These are phyloP conservation scores for Plasmodiophora brassicae DNA, from an alignment of 208 protist species.

Conservation along the genomic window DNA sequence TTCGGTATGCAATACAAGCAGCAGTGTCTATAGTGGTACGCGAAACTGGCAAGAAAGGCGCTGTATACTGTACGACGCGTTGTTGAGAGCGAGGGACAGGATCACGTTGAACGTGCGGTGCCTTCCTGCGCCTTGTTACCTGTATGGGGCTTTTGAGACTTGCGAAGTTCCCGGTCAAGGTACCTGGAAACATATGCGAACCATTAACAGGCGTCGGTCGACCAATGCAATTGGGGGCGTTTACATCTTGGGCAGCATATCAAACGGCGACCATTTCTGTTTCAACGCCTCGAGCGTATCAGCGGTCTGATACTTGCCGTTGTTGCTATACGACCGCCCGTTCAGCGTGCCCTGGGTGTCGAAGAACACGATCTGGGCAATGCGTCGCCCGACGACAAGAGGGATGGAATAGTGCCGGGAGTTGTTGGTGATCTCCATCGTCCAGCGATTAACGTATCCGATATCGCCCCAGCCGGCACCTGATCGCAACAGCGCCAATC, in stretches of 20 bases:
- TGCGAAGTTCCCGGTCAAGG: neutral
- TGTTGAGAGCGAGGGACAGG: no score
- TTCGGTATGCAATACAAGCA: no score
- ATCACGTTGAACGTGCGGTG: no score
- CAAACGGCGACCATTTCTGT: neutral
- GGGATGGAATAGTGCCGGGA: conserved; percentile 48
- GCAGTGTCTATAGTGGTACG: no score
- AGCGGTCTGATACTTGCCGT: conserved; percentile 1
- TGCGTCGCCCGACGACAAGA: conserved; percentile 44
- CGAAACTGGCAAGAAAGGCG: no score
- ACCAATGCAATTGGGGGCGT: neutral
- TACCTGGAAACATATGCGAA: conserved; percentile 6
- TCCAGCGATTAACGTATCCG: conserved; percentile 51
- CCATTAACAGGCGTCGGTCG: neutral
- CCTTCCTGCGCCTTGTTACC: no score
- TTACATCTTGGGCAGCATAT: conserved; percentile 31
- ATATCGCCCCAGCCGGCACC: conserved; percentile 54
- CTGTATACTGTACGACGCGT: no score
- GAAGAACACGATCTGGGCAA: conserved; percentile 59
- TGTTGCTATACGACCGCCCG: neutral
- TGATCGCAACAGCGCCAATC: no score
- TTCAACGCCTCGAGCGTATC: neutral
- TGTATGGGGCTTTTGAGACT: no score
- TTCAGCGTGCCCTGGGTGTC: neutral
- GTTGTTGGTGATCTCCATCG: conserved; percentile 60